Base-by-base conservation (phyloP, 495 filamentous ascomycete genomes). In the Tuber umbilicatum region DNA sequence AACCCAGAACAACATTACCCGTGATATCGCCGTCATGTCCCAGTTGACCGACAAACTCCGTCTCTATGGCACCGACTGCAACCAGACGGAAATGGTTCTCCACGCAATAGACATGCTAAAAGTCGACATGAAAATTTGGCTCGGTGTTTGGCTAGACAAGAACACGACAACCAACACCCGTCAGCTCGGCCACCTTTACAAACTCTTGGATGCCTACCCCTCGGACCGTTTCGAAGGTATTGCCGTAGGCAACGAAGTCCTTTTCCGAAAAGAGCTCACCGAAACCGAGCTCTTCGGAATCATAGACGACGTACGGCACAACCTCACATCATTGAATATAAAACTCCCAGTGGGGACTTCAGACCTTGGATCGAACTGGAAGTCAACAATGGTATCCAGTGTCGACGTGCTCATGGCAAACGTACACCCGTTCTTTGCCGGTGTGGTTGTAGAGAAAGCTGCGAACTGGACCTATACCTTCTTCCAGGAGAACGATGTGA, bases 1-100 rank as follows among this genome's bases (percentile, higher is more conserved):
- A 0, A 91, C 89, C 5, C 95, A 97, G 82, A 97, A 97, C 85
- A 97, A 97, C 79, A 87, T 99, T 79, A 99, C 95, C 9, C 89
- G 91, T 55, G 95, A 99, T 80, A 84, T 99, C 72, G 95, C 95
- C 38, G 90, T 97, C 16, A 88, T 99, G 27, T 94, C 93, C 5
- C 94, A 97, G 82, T 86, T 99, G 43, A 97, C 93, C 73, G 94
- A 97, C 83, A 90, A 88, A 2, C 87, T 99, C 67, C 92, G 94
- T 2, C 87, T 98, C 21, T 99, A 99, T 82, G 95, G 95, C 38
- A 97, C 93, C 23, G 95, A 99, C 84, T 99, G 95, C 87, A 97
- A 98, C 82, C 94, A 97, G 83, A 97, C 95, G 0, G 89, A 97
- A 82, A 93, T 98, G 92, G 91, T 95, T 1, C 87, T 98, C 60